These are phyloP conservation scores for Diddensiella transvaalensis DNA, from an alignment of 805 yeast genomes.

Conservation along the genomic window DNA sequence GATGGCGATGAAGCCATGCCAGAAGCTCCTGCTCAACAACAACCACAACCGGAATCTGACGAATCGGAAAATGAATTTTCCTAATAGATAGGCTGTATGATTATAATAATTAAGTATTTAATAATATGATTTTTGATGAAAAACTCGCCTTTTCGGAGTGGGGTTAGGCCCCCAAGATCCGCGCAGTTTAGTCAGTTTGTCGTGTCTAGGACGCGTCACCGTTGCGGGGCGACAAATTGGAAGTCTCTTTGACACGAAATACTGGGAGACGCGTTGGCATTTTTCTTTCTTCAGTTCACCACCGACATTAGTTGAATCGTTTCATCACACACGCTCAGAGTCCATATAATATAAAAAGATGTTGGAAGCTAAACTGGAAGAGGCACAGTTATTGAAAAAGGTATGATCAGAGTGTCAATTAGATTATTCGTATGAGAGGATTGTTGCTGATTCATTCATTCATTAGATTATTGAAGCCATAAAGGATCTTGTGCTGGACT, in stretches of 20 bases:
- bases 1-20: slow-evolving; percentile 4
- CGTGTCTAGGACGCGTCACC: neutral
- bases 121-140: neutral
- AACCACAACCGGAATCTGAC: neutral
- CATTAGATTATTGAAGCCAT: slow-evolving; percentile 80
- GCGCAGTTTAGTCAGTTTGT: neutral
- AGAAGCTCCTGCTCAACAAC: neutral
- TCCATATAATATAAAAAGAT: slow-evolving; percentile 45
- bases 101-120: neutral
- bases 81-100: neutral
- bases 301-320: too few relatives aligned
- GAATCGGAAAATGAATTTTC: slow-evolving; percentile 5
- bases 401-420: too few relatives aligned
- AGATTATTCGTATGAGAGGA: too few relatives aligned
- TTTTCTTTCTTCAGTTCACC: too few relatives aligned
- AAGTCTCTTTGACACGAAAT: neutral
- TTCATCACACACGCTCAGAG: too few relatives aligned
- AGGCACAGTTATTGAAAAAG: slow-evolving; percentile 86
- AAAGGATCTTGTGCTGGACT: slow-evolving; percentile 89
- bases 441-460: neutral
- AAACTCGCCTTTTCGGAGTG: too few relatives aligned
- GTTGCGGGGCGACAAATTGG: neutral
- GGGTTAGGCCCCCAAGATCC: neutral
- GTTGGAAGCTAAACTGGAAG: slow-evolving; percentile 97
- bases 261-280: too few relatives aligned